Evolutionary conservation across 148 eudicot genomes (phyloP), one percentile per base, ranked within the genome.

Genomic region (Tetragonia tetragonoides): DNA sequence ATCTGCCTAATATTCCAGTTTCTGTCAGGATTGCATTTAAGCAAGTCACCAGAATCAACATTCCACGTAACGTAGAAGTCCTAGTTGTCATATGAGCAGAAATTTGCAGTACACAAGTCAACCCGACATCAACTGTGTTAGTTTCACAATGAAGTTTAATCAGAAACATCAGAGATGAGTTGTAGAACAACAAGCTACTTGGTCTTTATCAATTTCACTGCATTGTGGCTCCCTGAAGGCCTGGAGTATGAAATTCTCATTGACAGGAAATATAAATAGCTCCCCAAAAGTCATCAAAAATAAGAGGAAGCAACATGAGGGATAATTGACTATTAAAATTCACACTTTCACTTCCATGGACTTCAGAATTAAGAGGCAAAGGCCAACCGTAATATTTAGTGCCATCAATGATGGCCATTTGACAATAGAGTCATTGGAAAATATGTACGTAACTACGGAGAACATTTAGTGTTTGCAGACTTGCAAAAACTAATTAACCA

Each of bases 161-260:
- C 3, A 21, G n/a, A 53, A 69, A 60, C 17, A 68, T 9, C 44
- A 66, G 68, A 75, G 62, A 46, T 41, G 49, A n/a, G 3, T n/a
- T 20, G 37, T 12, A 60, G 64, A 51, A 60, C 70, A 79, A 53
- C 66, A 47, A 16, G 64, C 64, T 20, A 21, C 24, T 5, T n/a
- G 70, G 51, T 10, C 15, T 62, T 34, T 56, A 23, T 54, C 16
- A n/a, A 53, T 11, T 47, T 28, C 56, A 59, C 54, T 65, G 40
- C 37, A 59, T 28, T 51, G 44, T 62, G 21, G 46, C 23, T 66
- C 37, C 24, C 40, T 39, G 37, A 64, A 51, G 66, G n/a, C n/a
- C n/a, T n/a, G n/a, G n/a, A n/a, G n/a, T 64, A 66, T 65, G 37
- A 79, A 64, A 15, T 60, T 47, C 40, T 72, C 53, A 12, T 66